Evolutionary conservation across 208 protist genomes (phyloP), one percentile per base, ranked within the genome.

Genomic region (Trypanosoma avium): DNA sequence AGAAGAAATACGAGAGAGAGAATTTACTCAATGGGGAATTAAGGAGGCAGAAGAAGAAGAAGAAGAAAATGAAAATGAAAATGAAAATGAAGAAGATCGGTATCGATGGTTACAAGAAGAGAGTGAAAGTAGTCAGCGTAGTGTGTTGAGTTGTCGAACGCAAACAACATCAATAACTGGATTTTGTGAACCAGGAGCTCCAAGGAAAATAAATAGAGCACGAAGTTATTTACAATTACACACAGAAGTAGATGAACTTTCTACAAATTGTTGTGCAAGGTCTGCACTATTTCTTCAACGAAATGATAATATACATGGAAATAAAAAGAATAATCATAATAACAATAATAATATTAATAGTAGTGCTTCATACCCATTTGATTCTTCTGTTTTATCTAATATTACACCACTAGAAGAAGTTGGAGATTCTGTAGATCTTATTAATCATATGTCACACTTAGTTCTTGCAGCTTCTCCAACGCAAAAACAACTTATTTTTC

Each of bases 401-500:
- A 65, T 69, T 27, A 75, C 70, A 13, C 47, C 53, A 24, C 55
- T 63, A 22, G 70, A 75, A 10, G 70, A 75, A 48, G 50, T 29
- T 22, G 56, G 45, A 8, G 61, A 69, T 8, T 75, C 70, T 9
- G 27, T 69, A 12, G 70, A 75, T n/a, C 70, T 75, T 26, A 43
- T 47, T 30, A 61, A 59, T 35, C 54, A 70, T 55, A 33, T 75
- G 21, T 53, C 63, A 19, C 46, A 61, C 33, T 48, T 75, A 7
- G 21, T 50, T 36, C 33, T 75, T 32, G 54, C 48, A 30, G 36
- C 72, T n/a, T 89, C 82, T 3, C 82, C 86, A 5, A 90, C 82
- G 8, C 82, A 79, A 43, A 93, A 93, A 61, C 62, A 73, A 21
- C 72, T 93, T 6, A 65, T 79, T 19, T 93, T 87, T 73, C 72